These are phyloP conservation scores for Phytophthora pluvialis DNA, from an alignment of 352 stramenopile genomes.

Conservation along the genomic window DNA sequence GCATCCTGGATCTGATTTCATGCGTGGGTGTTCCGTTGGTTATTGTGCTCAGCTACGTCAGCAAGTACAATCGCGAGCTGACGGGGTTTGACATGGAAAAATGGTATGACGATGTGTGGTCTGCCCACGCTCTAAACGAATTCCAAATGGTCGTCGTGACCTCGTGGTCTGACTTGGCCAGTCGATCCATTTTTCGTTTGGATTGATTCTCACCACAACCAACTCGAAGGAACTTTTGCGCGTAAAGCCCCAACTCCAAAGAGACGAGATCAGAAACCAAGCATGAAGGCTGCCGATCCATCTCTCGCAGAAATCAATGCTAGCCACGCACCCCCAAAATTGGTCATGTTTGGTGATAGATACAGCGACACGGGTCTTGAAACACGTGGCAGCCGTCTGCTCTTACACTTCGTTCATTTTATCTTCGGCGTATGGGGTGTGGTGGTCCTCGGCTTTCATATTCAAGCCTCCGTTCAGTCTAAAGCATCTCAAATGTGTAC, in stretches of 20 bases:
- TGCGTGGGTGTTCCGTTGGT: conserved; percentile 30
- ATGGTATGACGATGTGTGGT: conserved; percentile 44
- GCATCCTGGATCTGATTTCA: conserved; percentile 37
- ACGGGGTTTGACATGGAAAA: conserved; percentile 24
- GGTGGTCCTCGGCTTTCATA: conserved; percentile 24
- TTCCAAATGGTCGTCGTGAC: conserved; percentile 36
- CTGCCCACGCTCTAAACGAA: conserved; percentile 26
- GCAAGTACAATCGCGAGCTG: conserved; percentile 18
- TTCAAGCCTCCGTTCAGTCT: conserved; percentile 22
- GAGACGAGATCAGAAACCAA: background rate
- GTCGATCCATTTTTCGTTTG: conserved; percentile 24
- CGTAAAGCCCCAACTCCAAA: background rate
- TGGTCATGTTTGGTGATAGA: background rate
- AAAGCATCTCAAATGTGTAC: conserved; percentile 14
- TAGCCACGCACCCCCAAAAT: background rate
- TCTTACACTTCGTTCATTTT: background rate
- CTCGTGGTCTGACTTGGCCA: conserved; percentile 34
- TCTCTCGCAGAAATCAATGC: background rate
- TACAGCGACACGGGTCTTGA: background rate
- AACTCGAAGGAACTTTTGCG: conserved; percentile 22
- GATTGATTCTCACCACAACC: conserved; percentile 6
- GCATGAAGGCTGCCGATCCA: no score
- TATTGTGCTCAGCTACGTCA: conserved; percentile 29
- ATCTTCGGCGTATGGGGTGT: conserved; percentile 25
- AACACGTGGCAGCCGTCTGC: background rate